A percentile compares a stretch with the other conserved stretches of the same genome.
phyloP scores from a whole-genome alignment of 148 eudicot genomes.

The Persicaria maculosa region DNA sequence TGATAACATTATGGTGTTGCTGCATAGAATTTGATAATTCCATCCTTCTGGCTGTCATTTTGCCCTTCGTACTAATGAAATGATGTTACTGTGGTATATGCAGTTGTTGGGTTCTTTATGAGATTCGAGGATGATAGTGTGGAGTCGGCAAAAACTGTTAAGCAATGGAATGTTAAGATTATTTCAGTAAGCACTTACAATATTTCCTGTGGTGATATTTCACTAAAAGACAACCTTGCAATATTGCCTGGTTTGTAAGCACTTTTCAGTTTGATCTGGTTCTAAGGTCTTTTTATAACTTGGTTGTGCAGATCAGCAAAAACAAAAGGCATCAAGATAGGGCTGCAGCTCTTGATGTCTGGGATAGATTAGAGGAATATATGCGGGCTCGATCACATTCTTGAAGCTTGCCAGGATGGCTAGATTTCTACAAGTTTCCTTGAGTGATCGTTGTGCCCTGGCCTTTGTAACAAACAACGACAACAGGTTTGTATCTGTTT shows the following conservation, averaged over 20 bases:
- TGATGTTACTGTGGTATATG: conserved; percentile 3
- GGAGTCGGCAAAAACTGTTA: conserved; percentile 81
- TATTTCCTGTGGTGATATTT: neutral
- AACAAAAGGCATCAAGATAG: conserved; percentile 93
- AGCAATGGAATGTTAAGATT: conserved; percentile 97
- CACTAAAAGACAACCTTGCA: neutral
- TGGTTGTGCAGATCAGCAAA: conserved; percentile 71
- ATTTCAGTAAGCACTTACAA: conserved; percentile 57
- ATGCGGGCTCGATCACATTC: conserved; percentile 69
- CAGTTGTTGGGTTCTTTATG: conserved; percentile 88
- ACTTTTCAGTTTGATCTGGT: neutral
- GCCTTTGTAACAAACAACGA: neutral
- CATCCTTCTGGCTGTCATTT: conserved; percentile 2
- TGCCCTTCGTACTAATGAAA: neutral
- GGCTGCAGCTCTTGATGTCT: conserved; percentile 94
- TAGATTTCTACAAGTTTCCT: conserved; percentile 13
- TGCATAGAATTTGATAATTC: neutral
- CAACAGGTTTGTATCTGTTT: neutral
- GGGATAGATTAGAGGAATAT: conserved; percentile 85
- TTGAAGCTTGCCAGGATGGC: conserved; percentile 28
- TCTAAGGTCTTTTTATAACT: neutral
- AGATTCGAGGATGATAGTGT: conserved; percentile 96
- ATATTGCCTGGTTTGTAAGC: neutral
- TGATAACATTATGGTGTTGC: neutral
- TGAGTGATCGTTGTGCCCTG: conserved; percentile 1